Base-by-base conservation (phyloP, 78 protist genomes). In the Dictyostelium purpureum region DNA sequence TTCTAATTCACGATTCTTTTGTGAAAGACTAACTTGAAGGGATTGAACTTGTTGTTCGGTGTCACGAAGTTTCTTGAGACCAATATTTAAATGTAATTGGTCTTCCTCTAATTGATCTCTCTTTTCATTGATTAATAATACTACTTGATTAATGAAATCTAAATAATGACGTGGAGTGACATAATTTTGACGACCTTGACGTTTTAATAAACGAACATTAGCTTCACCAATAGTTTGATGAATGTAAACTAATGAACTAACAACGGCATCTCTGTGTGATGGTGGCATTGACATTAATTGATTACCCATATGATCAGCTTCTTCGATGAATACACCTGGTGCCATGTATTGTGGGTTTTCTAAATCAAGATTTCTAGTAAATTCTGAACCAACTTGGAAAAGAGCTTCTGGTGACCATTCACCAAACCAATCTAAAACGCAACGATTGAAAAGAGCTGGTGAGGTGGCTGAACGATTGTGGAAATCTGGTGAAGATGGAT, bases 111-210 rank as follows among this genome's bases (percentile, higher is more conserved):
- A 81, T 81, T 96, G 95, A 14, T 57, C 70, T 11, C 97, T 66
- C 91, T 98, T 99, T 76, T 95, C 97, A 42, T 69, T 28, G 95
- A 81, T 94, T 47, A 98, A 65, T 21, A 35, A 21, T 66, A 71
- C 85, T 28, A 90, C 98, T 74, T 98, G 99, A 11, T 70, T 35
- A 77, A 98, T 96, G 77, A 98, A 88, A 59, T 99, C 99, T 56
- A 99, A 94, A 87, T 83, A 99, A 89, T 99, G 99, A 26, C 99
- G 87, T 49, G 99, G 99, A 4, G 99, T 98, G 45, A 98, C 94
- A 75, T 88, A 94, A 67, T 94, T 96, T 37, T 38, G 66, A 31
- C 97, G 88, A 57, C 97, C 99, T 42, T 94, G 87, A n/a, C 70
- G 63, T 70, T 51, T 40, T 47, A 45, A 65, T 70, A 97, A 80